phyloP scores from a whole-genome alignment of 345 rosid genomes.

The Barbarea vulgaris region DNA sequence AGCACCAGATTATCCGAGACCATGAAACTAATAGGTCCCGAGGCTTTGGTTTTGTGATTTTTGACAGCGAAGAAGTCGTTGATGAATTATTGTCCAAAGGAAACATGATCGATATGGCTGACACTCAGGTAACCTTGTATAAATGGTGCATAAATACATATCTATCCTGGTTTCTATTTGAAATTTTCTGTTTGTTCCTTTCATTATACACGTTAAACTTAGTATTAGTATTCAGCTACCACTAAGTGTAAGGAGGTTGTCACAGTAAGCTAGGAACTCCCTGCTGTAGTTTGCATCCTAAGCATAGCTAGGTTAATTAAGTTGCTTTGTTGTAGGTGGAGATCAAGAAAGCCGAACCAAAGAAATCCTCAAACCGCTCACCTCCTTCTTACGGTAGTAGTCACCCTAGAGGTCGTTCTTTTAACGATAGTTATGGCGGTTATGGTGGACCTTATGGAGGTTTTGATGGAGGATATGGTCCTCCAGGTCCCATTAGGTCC shows the following conservation, averaged over 20 bases:
- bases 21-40: slow-evolving; percentile 89
- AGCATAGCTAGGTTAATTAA: slow-evolving; percentile 86
- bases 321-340: slow-evolving; percentile 99
- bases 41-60: slow-evolving; percentile 92
- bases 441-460: slow-evolving; percentile 65
- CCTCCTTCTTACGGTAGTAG: slow-evolving; percentile 85
- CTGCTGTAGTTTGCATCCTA: slow-evolving; percentile 48
- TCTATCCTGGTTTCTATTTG: not conserved
- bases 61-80: slow-evolving; percentile 81
- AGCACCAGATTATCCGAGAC: slow-evolving; percentile 88
- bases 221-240: slow-evolving; percentile 14
- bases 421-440: slow-evolving; percentile 65
- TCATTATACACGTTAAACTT: not conserved
- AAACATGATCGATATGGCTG: slow-evolving; percentile 94
- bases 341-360: slow-evolving; percentile 99
- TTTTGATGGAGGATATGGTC: slow-evolving; percentile 81
- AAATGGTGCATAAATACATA: slow-evolving; percentile 12
- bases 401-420: slow-evolving; percentile 72
- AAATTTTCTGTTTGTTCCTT: not conserved
- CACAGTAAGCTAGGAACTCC: slow-evolving; percentile 27
- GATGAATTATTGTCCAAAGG: slow-evolving; percentile 81
- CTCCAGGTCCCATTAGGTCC: slow-evolving; percentile 75
- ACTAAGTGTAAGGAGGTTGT: slow-evolving; percentile 29
- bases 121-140: slow-evolving; percentile 78
- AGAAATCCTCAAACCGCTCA: slow-evolving; percentile 93